A percentile compares a stretch with the other conserved stretches of the same genome.
Conservation (phyloP, 257 asterid species). For the Forsythia viridissima region DNA sequence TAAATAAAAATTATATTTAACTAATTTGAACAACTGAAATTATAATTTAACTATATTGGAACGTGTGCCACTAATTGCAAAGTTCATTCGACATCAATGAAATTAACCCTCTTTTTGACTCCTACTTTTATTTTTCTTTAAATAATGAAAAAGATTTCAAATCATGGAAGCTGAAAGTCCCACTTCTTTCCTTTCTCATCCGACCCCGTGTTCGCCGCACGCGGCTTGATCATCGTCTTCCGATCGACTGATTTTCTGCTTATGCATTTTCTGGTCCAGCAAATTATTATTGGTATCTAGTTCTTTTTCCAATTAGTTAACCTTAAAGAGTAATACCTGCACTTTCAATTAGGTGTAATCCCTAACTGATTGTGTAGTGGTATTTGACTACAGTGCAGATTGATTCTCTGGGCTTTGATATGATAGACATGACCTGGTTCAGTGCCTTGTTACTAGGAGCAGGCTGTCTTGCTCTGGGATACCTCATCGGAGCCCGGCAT, state of each 20-base stretch:
- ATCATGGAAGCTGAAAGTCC: neutral
- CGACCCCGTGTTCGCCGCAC: neutral
- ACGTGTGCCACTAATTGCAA: no score
- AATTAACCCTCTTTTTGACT: no score
- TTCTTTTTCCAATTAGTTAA: neutral
- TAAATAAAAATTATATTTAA: no score
- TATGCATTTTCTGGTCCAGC: slow-evolving; percentile 15
- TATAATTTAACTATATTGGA: no score
- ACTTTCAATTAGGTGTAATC: neutral
- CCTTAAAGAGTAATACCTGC: neutral
- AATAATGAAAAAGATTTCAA: neutral
- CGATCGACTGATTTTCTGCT: neutral
- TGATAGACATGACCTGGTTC: slow-evolving; percentile 80
- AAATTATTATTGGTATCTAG: slow-evolving; percentile 24
- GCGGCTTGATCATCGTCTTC: neutral
- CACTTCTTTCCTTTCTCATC: neutral
- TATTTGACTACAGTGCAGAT: slow-evolving; percentile 39
- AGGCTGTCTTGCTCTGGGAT: slow-evolving; percentile 79
- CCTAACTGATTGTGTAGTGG: neutral
- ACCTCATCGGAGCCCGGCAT: slow-evolving; percentile 58
- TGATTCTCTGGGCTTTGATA: slow-evolving; percentile 42
- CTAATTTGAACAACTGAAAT: no score
- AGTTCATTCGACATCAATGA: no score
- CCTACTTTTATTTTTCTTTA: no score
- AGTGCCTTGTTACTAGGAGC: slow-evolving; percentile 74